phyloP scores from a whole-genome alignment of 352 stramenopile genomes.

The Phytopythium sindhum region DNA sequence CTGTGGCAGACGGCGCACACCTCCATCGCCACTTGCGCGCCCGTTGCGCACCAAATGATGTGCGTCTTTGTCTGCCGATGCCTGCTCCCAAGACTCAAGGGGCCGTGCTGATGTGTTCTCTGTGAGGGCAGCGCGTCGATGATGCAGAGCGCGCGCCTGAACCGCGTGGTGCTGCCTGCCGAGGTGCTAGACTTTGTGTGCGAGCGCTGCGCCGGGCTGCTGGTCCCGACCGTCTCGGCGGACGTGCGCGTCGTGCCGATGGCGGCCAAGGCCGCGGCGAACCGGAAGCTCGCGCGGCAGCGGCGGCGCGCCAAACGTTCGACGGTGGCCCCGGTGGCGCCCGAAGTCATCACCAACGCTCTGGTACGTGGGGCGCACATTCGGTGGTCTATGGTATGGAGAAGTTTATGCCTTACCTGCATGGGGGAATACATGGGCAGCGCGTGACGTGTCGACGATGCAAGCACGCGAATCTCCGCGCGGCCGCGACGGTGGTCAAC shows the following conservation, averaged over 20 bases:
- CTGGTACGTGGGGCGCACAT: background rate
- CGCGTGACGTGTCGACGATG: constrained; percentile 55
- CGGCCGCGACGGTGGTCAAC: constrained; percentile 43
- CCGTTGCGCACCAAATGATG: constrained; percentile 54
- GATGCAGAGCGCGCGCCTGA: constrained; percentile 42
- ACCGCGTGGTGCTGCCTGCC: constrained; percentile 31
- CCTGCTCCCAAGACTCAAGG: too few relatives aligned
- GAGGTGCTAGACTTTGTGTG: constrained; percentile 66
- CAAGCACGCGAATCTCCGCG: constrained; percentile 35
- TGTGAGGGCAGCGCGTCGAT: constrained; percentile 33
- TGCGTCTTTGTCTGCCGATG: too few relatives aligned
- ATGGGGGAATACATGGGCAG: constrained; percentile 15
- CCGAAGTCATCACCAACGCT: background rate
- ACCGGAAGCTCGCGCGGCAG: constrained; percentile 45
- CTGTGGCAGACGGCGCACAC: constrained; percentile 60
- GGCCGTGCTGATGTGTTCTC: background rate
- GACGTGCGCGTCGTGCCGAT: constrained; percentile 50
- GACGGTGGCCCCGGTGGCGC: background rate
- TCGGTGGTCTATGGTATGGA: background rate
- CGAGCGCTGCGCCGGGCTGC: constrained; percentile 49
- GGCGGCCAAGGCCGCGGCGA: constrained; percentile 28
- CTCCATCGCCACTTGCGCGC: constrained; percentile 30
- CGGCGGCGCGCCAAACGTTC: constrained; percentile 24
- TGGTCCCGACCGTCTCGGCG: constrained; percentile 58
- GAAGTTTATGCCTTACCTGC: too few relatives aligned